Percentiles rank a stretch among this genome's conserved stretches.
Conservation (phyloP, 2,329 filamentous ascomycete genomes). For the Xylariaceae sp. region DNA sequence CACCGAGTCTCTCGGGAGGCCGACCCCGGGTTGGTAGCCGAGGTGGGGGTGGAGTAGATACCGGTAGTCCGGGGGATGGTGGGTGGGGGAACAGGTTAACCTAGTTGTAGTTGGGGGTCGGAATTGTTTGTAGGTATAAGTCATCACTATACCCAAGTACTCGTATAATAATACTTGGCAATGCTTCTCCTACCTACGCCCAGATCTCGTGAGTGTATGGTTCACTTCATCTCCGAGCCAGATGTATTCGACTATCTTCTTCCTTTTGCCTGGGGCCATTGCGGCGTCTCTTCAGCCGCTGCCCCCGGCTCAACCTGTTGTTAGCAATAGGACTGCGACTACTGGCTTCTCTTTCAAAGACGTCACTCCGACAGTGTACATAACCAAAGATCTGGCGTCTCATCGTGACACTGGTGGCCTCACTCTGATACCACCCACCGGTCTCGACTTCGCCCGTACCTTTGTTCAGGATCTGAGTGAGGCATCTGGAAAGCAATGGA, state of each 20-base stretch:
- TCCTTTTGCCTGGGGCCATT: slow-evolving; percentile 4
- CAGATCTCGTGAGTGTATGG: no score
- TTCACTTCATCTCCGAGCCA: neutral
- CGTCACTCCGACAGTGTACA: slow-evolving; percentile 34
- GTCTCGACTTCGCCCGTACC: slow-evolving; percentile 42
- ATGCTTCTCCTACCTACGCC: no score
- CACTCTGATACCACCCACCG: slow-evolving; percentile 47
- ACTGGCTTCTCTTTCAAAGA: slow-evolving; percentile 12
- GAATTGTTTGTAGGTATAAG: no score
- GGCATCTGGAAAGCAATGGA: slow-evolving; percentile 38
- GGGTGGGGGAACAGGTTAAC: no score
- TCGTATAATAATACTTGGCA: no score
- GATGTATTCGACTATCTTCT: slow-evolving; percentile 10
- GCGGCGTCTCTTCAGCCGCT: slow-evolving; percentile 15
- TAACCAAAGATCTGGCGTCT: slow-evolving; percentile 36
- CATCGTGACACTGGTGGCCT: slow-evolving; percentile 40
- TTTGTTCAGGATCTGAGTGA: slow-evolving; percentile 41
- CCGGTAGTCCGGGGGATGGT: no score
- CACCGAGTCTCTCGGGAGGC: no score
- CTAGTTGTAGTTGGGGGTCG: no score
- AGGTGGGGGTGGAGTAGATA: no score
- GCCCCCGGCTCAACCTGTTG: slow-evolving; percentile 4
- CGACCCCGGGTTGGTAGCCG: no score
- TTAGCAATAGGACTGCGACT: neutral
- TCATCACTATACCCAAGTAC: no score